phyloP scores from a whole-genome alignment of 495 filamentous ascomycete genomes.

The Aspergillus haitiensis region DNA sequence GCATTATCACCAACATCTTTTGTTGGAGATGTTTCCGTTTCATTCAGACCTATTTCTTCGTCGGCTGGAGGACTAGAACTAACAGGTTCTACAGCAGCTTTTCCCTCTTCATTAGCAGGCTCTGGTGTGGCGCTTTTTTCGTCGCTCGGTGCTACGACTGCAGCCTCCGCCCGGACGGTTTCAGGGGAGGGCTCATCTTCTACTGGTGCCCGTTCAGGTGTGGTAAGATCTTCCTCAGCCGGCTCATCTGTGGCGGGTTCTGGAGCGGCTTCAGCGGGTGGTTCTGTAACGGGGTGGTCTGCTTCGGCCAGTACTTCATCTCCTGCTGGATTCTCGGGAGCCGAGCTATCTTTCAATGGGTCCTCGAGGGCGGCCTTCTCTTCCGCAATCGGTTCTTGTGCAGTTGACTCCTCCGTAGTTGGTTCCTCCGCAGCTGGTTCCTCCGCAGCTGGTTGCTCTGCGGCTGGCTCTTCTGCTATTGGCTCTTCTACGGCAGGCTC shows the following conservation, averaged over 20 bases:
- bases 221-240: background rate
- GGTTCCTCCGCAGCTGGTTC: conserved; percentile 4
- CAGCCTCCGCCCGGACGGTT: background rate
- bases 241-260: conserved; percentile 2
- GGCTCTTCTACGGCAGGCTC: background rate
- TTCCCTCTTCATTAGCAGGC: background rate
- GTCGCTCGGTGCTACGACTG: too few relatives aligned
- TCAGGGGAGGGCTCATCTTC: background rate
- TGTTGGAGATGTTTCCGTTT: background rate
- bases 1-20: background rate
- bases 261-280: conserved; percentile 12
- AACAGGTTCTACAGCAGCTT: background rate
- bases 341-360: too few relatives aligned
- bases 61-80: background rate
- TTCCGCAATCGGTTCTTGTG: background rate
- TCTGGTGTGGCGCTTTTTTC: background rate
- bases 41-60: background rate
- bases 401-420: conserved; percentile 8
- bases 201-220: background rate
- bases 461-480: conserved; percentile 2
- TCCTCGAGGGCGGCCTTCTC: background rate
- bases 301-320: too few relatives aligned
- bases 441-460: conserved; percentile 16
- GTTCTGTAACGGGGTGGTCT: too few relatives aligned
- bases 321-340: too few relatives aligned